Base-by-base conservation (phyloP, 2,329 filamentous ascomycete genomes). In the Xylariaceae sp. region DNA sequence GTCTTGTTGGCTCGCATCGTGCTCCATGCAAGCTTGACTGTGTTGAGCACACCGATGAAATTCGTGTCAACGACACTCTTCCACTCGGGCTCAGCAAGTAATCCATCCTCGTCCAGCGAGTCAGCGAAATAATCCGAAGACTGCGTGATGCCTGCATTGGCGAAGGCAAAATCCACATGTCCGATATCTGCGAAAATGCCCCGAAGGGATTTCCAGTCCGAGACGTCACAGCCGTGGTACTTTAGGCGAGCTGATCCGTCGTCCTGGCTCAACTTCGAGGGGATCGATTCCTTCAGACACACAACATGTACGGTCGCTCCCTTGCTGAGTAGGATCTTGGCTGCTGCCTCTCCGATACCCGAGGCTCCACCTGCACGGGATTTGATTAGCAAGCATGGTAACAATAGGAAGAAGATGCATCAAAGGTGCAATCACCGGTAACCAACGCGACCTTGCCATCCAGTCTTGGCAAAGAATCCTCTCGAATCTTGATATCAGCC, bases 51-150 rank as follows among this genome's bases (percentile, higher is more conserved):
- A 0, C 53, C 72, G 6, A 65, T 62, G 9, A 73, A 58, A 59
- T 77, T 76, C 51, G 75, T 67, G 44, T 75, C 72, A 2, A 76
- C 47, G 3, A 76, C 45, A 2, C 74, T 64, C 2, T 52, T 57
- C 53, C 73, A 74, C 17, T 39, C 50, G 2, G 65, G 62, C 52
- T 73, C 62, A 1, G 23, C 37, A 4, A 75, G 65, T 9, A 66
- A 56, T 9, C 70, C 72, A 1, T 67, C 35, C 0, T 61, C 65
- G 47, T 73, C 71, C 6, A 72, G 66, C 0, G 50, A 56, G 49
- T 75, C 73, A 15, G 60, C 65, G 48, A 75, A 71, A 49, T 72
- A 74, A 51, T 73, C 63, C 2, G 23, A 35, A 13, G 69, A 64
- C 51, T 74, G 69, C 0, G 64, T 60, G 2, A 73, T 63, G 5